Percentiles rank a stretch among this genome's conserved stretches.
Conservation (phyloP, 257 asterid genomes). For the Solanum clarkiae region DNA sequence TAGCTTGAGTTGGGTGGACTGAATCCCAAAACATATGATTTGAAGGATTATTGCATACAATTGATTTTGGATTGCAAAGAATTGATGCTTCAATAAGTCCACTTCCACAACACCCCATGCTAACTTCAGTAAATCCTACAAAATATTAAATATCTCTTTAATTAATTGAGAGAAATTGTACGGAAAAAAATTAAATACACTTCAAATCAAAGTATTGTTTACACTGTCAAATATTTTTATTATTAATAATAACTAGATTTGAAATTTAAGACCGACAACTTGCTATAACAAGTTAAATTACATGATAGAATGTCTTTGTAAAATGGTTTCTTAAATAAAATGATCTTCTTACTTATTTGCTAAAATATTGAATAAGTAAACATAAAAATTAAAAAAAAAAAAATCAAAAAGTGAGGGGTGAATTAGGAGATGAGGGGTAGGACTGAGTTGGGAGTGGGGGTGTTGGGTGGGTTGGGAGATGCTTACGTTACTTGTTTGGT, state of each 20-base stretch:
- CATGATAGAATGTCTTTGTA: not conserved
- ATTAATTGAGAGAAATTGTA: not conserved
- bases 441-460: not conserved
- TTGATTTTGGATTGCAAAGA: constrained; percentile 31
- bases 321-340: not conserved
- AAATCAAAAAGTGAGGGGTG: not conserved
- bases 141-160: not conserved
- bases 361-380: not conserved
- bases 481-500: not conserved
- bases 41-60: constrained; percentile 33
- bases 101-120: constrained; percentile 61
- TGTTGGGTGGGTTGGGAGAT: not conserved
- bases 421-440: not conserved
- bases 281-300: not conserved
- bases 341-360: not conserved
- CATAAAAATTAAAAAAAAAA: too few relatives aligned
- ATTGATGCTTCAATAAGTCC: constrained; percentile 30
- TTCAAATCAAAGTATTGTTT: not conserved
- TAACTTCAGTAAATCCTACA: constrained; percentile 36
- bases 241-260: not conserved
- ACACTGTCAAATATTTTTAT: not conserved
- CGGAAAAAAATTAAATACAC: not conserved
- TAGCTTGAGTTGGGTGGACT: constrained; percentile 46
- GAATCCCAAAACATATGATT: constrained; percentile 57
- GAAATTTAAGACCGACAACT: not conserved